Evolutionary conservation across 352 stramenopile genomes (phyloP), one percentile per base, ranked within the genome.

Genomic region (Globisporangium okanoganense): DNA sequence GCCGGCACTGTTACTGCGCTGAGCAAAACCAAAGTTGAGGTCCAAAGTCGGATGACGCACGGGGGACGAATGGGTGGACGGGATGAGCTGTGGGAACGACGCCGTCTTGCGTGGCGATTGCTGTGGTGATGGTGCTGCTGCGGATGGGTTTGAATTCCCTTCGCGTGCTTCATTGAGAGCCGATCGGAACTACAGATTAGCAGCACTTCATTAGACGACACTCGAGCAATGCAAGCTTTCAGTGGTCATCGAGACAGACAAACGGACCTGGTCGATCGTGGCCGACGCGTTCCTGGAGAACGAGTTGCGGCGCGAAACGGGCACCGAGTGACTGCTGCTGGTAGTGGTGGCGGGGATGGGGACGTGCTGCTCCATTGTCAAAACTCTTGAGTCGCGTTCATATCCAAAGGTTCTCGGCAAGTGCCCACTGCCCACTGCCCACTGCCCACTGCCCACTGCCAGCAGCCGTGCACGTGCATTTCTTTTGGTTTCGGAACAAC

Each of bases 201-300:
- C 18, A 35, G 7, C n/a, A n/a, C n/a, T n/a, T n/a, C n/a, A n/a
- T n/a, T n/a, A n/a, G n/a, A n/a, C n/a, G n/a, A n/a, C n/a, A n/a
- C n/a, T n/a, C n/a, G n/a, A n/a, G 5, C 27, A 12, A 36, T 22
- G 3, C 35, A 52, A 45, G 18, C 7, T 4, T 16, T 12, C 49
- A 59, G 27, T 22, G 38, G 31, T 5, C 2, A 43, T 7, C 27
- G 41, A 20, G 3, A 52, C 1, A 25, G 35, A 22, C n/a, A n/a
- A 5, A 7, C 48, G n/a, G 58, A 76, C 71, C 69, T 76, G 65
- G 18, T 66, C 63, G 45, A 79, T 76, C 14, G 62, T 55, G 12
- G 60, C 61, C 1, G 65, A 61, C 14, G 44, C 40, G 3, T 69
- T 69, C n/a, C 66, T 50, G 2, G 69, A 74, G 54, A 79, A 79